Evolutionary conservation across 176 grass and related monocot genomes (phyloP), one percentile per base, ranked within the genome.

Genomic region (Eragrostis nindensis): DNA sequence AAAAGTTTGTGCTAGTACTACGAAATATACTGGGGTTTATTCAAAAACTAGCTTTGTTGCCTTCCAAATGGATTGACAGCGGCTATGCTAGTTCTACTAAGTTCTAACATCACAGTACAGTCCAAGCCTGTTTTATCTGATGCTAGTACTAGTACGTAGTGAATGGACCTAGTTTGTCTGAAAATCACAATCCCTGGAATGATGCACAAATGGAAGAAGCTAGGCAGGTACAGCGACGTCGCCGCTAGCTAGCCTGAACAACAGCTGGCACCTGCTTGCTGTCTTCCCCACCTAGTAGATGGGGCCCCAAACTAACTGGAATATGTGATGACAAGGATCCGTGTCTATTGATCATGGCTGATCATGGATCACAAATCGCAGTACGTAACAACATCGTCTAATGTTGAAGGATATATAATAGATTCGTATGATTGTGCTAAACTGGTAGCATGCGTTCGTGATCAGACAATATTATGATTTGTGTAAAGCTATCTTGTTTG

Each of bases 201-300:
- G 71, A 11, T 44, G 71, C 87, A 75, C 82, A 89, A 71, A 89
- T 85, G 87, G 86, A 83, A 57, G 77, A 70, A 44, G 68, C 32
- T 66, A 38, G 68, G 32, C 60, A 50, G 52, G 70, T 53, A 68
- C 86, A 44, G 8, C 65, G 50, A 42, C 67, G 81, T 62, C 73
- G 27, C 46, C 41, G 67, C 71, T 79, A 45, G 68, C 71, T 25
- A 41, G 47, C 80, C 68, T 53, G 50, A 74, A 30, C 75, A 7
- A 65, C 71, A 89, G 87, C 82, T 89, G 87, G 77, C 87, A 19
- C 77, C 82, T 68, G 62, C 76, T 39, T 57, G 82, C 70, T 89
- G 77, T 48, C 87, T 81, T 81, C 26, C 71, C 63, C 78, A 70
- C 70, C 71, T 53, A 69, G n/a, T 0, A 41, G 62, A 68, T 70